Evolutionary conservation across 2,329 filamentous ascomycete species (phyloP).

Genomic region (Apiospora phragmitis): DNA sequence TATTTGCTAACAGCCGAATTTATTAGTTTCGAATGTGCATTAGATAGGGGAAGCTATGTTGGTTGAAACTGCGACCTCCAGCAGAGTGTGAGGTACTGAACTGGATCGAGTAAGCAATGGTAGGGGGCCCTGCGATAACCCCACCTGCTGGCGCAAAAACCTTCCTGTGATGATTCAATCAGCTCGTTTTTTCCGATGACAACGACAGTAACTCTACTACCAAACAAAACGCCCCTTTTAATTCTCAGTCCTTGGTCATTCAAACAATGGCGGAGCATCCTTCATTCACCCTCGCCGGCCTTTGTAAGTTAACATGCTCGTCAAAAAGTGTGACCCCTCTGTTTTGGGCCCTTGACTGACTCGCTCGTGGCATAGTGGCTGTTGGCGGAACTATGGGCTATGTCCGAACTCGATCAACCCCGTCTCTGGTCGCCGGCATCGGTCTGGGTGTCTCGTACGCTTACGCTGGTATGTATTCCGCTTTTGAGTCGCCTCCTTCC

Average conservation of each 20-base stretch:
- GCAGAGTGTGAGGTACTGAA: neutral
- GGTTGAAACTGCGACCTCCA: neutral
- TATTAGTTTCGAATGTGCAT: neutral
- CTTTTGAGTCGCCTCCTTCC: neutral
- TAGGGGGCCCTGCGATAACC: neutral
- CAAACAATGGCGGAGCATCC: constrained; percentile 40
- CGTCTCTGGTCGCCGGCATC: constrained; percentile 34
- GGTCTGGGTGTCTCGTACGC: constrained; percentile 34
- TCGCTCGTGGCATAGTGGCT: constrained; percentile 25
- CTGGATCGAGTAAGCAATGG: neutral
- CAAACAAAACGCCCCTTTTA: neutral
- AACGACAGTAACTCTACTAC: neutral
- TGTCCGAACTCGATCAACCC: constrained; percentile 30
- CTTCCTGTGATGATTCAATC: neutral
- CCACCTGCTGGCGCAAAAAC: neutral
- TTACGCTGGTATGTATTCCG: constrained; percentile 26
- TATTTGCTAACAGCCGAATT: neutral
- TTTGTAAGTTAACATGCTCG: constrained; percentile 31
- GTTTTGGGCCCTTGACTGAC: neutral
- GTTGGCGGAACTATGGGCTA: constrained; percentile 34
- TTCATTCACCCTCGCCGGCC: constrained; percentile 40
- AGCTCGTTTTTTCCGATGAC: neutral
- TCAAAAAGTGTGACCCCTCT: neutral
- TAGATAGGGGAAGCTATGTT: neutral
- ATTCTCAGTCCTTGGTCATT: neutral